These are phyloP conservation scores for Quercus tomentella DNA, from an alignment of 331 rosid species.

Conservation along the genomic window DNA sequence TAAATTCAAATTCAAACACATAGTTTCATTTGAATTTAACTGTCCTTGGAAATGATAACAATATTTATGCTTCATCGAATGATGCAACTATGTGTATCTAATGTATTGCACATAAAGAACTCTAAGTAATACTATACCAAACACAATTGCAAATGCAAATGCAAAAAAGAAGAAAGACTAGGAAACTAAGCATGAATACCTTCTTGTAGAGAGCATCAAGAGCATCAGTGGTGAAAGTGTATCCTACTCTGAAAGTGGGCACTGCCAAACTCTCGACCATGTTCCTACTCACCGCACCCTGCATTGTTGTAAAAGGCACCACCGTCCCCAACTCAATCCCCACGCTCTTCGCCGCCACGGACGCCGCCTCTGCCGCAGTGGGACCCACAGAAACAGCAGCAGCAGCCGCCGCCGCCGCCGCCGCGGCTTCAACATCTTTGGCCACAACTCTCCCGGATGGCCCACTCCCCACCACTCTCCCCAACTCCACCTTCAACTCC, in stretches of 20 bases:
- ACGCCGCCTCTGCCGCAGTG: background rate
- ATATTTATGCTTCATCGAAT: no score
- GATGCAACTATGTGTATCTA: no score
- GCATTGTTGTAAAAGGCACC: constrained; percentile 97
- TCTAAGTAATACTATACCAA: no score
- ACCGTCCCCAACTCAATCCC: constrained; percentile 70
- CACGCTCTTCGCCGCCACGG: background rate
- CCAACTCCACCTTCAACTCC: constrained; percentile 79
- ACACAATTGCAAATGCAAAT: background rate
- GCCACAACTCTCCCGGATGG: constrained; percentile 92
- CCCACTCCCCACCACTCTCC: constrained; percentile 64
- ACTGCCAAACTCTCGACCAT: constrained; percentile 81
- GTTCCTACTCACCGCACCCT: constrained; percentile 89
- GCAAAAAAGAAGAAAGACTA: background rate
- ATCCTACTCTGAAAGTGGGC: constrained; percentile 93
- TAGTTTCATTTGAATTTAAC: no score
- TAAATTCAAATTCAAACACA: no score
- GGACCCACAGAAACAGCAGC: background rate
- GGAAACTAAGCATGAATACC: constrained; percentile 28
- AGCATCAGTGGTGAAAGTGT: constrained; percentile 74
- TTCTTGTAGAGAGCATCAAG: constrained; percentile 93
- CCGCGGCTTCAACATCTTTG: constrained; percentile 78
- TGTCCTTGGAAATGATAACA: no score
- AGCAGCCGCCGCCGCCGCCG: constrained; percentile 26
- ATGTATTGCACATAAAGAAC: no score